phyloP scores from a whole-genome alignment of 1,284 basidiomycete genomes.

The Papiliotrema flavescens region DNA sequence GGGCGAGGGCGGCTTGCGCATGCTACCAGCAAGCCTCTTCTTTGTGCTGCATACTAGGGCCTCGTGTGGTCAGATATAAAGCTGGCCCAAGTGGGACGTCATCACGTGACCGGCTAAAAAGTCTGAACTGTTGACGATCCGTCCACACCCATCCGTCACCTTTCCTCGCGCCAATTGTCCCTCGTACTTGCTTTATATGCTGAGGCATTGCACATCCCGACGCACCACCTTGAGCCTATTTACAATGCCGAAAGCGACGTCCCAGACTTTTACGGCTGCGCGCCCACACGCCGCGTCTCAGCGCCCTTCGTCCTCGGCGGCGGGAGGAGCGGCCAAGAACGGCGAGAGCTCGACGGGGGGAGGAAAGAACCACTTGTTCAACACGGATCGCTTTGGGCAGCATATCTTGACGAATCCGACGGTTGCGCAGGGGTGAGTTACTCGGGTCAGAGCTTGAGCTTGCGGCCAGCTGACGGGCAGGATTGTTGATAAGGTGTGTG shows the following conservation, averaged over 20 bases:
- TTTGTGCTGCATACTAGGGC: too few relatives aligned
- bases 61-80: too few relatives aligned
- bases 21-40: not conserved
- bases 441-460: conserved; percentile 20
- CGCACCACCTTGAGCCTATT: too few relatives aligned
- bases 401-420: conserved; percentile 95
- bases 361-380: conserved; percentile 77
- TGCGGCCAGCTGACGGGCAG: conserved; percentile 47
- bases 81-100: too few relatives aligned
- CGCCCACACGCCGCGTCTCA: conserved; percentile 56
- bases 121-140: too few relatives aligned
- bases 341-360: conserved; percentile 43
- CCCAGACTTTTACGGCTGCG: conserved; percentile 70
- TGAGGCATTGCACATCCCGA: too few relatives aligned
- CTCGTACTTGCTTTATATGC: too few relatives aligned
- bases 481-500: conserved; percentile 69
- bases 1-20: not conserved
- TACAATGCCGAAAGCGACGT: conserved; percentile 84
- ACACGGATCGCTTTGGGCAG: conserved; percentile 90
- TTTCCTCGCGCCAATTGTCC: too few relatives aligned
- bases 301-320: conserved; percentile 19
- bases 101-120: too few relatives aligned
- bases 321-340: conserved; percentile 21
- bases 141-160: too few relatives aligned
- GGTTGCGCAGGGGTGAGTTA: conserved; percentile 76